Percentiles rank a stretch among this genome's conserved stretches.
Evolutionary conservation across 345 rosid genomes (phyloP).

Genomic region (Eucalyptus polyanthemos): DNA sequence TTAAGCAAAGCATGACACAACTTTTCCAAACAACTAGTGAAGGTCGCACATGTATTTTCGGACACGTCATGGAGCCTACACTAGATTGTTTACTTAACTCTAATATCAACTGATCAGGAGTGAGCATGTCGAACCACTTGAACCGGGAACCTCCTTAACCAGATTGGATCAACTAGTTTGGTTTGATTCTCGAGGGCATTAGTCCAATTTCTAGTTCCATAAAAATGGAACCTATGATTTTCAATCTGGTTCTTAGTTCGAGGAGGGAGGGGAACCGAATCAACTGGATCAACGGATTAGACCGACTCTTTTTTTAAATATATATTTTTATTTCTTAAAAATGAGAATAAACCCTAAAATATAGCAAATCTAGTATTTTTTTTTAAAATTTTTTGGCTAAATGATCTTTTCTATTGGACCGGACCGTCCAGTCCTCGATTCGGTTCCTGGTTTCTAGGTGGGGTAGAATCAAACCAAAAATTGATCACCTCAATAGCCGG

Average conservation of each 20-base stretch:
- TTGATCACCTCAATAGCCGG: fast-evolving
- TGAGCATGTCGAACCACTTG: fast-evolving
- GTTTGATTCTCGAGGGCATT: no score
- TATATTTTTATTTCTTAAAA: no score
- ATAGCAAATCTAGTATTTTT: no score
- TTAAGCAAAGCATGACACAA: background rate
- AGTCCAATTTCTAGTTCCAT: no score
- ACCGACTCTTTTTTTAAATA: no score
- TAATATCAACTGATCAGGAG: background rate
- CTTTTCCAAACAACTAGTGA: background rate
- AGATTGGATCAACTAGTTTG: fast-evolving
- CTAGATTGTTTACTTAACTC: background rate
- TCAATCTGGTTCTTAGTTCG: fast-evolving
- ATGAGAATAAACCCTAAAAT: no score
- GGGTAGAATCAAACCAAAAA: no score
- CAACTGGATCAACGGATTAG: fast-evolving
- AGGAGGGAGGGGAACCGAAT: fast-evolving
- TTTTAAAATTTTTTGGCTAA: no score
- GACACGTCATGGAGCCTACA: background rate
- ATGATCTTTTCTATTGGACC: fast-evolving
- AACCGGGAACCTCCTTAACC: fast-evolving
- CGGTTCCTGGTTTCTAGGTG: no score
- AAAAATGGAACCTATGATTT: no score
- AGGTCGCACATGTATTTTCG: background rate
- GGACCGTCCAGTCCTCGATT: fast-evolving